These are phyloP conservation scores for Sporothrix protearum DNA, from an alignment of 2,329 filamentous ascomycete genomes.

Conservation along the genomic window DNA sequence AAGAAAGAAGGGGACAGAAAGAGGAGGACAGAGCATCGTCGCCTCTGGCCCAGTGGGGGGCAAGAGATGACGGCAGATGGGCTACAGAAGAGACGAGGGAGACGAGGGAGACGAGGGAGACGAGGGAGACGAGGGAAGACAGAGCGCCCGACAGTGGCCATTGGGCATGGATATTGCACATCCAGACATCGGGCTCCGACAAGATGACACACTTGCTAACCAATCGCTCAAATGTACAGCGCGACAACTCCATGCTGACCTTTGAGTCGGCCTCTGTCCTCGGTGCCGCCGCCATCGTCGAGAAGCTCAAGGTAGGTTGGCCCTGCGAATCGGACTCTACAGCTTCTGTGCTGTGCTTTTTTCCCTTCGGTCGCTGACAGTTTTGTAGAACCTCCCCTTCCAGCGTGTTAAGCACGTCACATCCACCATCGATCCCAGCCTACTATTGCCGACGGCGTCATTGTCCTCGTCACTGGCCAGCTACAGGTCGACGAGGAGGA, in stretches of 20 bases:
- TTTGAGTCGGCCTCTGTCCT: slow-evolving; percentile 71
- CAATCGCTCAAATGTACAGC: slow-evolving; percentile 46
- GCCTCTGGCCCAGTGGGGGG: neutral
- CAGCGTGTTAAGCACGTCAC: slow-evolving; percentile 75
- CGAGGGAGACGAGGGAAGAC: neutral
- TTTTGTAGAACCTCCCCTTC: slow-evolving; percentile 68
- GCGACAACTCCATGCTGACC: slow-evolving; percentile 84
- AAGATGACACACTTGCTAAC: slow-evolving; percentile 1
- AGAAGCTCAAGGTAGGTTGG: slow-evolving; percentile 69
- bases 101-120: neutral
- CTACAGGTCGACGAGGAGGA: slow-evolving; percentile 83
- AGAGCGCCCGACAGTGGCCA: neutral
- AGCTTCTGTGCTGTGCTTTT: neutral
- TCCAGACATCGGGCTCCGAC: neutral
- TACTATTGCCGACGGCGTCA: slow-evolving; percentile 63
- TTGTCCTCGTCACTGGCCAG: slow-evolving; percentile 84
- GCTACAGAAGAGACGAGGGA: neutral
- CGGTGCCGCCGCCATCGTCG: slow-evolving; percentile 64
- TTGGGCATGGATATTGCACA: neutral
- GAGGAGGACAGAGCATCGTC: neutral
- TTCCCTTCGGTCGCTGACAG: neutral
- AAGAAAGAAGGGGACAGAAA: neutral
- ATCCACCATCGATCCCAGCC: slow-evolving; percentile 78
- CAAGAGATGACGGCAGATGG: neutral
- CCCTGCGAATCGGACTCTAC: neutral